Base-by-base conservation (phyloP, 352 stramenopile genomes). In the Thraustochytrium sp. region DNA sequence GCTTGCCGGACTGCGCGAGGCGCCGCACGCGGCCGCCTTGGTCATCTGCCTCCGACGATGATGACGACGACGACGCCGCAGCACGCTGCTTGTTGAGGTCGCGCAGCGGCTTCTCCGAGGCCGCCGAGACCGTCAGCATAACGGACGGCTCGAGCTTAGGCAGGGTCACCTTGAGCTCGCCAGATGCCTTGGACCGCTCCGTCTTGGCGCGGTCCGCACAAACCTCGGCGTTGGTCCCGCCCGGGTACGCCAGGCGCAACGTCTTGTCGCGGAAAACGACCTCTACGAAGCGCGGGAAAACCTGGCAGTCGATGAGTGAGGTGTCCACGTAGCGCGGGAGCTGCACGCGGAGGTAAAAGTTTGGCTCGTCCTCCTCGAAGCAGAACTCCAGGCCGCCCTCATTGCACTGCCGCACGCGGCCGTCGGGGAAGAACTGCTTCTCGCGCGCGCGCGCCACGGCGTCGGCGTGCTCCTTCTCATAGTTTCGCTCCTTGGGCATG, bases 231-330 rank as follows among this genome's bases (percentile, higher is more conserved):
- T 23, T 16, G 2, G 13, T n/a, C 21, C 68, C 68, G 18, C 68
- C 68, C 11, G 89, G 90, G 8, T 93, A 85, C 29, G 77, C 46
- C 13, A 94, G 80, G 44, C 90, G 86, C 34, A 94, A 82, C 34
- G 96, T 77, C 85, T 98, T 98, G 77, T 93, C 94, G 88, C 97
- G 97, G 23, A 95, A 92, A 1, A 97, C 88, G 16, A 98, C 89
- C 26, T 90, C 94, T n/a, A 97, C 92, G 82, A 96, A 96, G 18
- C 88, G 90, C 54, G 94, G 94, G 82, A 97, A 94, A 9, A 97
- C 90, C 68, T 98, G 94, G 8, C 97, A 90, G 86, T 98, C 93
- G n/a, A 98, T 91, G 2, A 98, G 88, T 8, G 91, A 96, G 29
- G 91, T 93, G 84, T 96, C 93, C 34, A 98, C 83, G 86, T 95